Evolutionary conservation across 2,329 filamentous ascomycete species (phyloP).

Genomic region (Aspergillus oerlinghausenensis): DNA sequence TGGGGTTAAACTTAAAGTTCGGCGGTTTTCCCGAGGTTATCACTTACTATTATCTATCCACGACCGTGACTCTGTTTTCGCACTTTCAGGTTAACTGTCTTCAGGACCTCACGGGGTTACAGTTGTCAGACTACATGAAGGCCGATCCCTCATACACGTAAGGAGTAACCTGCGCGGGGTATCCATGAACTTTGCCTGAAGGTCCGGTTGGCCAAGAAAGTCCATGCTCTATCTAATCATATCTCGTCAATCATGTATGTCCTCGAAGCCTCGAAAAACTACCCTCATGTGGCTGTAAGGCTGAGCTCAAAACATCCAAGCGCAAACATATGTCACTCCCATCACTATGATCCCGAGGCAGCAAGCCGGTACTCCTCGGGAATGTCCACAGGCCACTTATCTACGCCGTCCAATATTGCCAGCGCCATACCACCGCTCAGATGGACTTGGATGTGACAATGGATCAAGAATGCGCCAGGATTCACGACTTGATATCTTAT

Average conservation of each 20-base stretch:
- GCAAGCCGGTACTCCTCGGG: constrained; percentile 20
- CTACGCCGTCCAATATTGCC: constrained; percentile 44
- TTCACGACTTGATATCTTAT: constrained; percentile 51
- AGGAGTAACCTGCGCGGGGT: too few species aligned
- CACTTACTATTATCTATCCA: too few species aligned
- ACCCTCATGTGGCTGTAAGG: background rate
- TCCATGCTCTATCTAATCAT: too few species aligned
- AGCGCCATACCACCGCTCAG: constrained; percentile 53
- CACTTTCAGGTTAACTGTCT: background rate
- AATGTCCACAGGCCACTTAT: constrained; percentile 27
- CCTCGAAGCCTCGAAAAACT: background rate
- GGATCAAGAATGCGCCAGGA: constrained; percentile 52
- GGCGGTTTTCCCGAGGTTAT: background rate
- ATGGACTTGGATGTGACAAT: constrained; percentile 55
- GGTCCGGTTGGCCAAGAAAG: too few species aligned
- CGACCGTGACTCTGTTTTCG: background rate
- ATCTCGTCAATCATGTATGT: too few species aligned
- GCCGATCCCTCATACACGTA: too few species aligned
- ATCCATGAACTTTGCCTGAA: too few species aligned
- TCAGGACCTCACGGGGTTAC: background rate
- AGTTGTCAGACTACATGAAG: background rate
- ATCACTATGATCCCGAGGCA: background rate
- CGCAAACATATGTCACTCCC: background rate
- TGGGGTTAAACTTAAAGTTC: background rate
- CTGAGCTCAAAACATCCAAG: background rate